Base-by-base conservation (phyloP, 2,329 filamentous ascomycete genomes). In the Ophiostoma fasciatum region DNA sequence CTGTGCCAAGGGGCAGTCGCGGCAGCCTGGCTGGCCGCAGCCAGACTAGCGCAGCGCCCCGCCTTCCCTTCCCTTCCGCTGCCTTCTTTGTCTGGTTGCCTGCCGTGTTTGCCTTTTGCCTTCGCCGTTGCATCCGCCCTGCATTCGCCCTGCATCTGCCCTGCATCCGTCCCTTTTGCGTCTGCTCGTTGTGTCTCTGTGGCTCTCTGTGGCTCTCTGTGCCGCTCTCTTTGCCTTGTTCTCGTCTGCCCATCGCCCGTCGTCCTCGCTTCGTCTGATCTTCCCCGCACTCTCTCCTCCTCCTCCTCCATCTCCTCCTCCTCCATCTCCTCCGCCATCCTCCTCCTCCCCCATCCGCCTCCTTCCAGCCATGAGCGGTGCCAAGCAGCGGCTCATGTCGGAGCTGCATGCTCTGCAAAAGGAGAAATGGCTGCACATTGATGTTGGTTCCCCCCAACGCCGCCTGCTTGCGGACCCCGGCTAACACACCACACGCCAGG, bases 341-440 rank as follows among this genome's bases (percentile, higher is more conserved):
- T n/a, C 12, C 9, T 27, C 25, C 10, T 27, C 25, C 12, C 13
- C 12, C 25, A 7, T 11, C 12, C 25, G 5, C 12, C 25, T 27
- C 25, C 12, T 11, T 27, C 4, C 17, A 14, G 52, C 36, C 44
- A 66, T 65, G 62, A 49, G 48, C 35, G 61, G 63, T 47, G 77
- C 82, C 25, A 79, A 87, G 59, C 77, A 83, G 50, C 79, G 92
- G 35, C 68, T 96, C 38, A 84, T 93, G 81, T 80, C 80, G 48
- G 88, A 96, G 65, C 76, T 83, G 61, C 79, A 81, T 57, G 67
- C 72, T 30, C 69, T 96, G 28, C 68, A 74, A 37, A 85, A 90
- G 57, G 87, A 94, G 66, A 84, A 83, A 55, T 98, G 88, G 88
- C 80, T 93, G 14, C 74, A 88, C 48, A 83, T 94, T 46, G 81